phyloP scores from a whole-genome alignment of 2,329 filamentous ascomycete species.

The Immersiporthe knoxdaviesiana region DNA sequence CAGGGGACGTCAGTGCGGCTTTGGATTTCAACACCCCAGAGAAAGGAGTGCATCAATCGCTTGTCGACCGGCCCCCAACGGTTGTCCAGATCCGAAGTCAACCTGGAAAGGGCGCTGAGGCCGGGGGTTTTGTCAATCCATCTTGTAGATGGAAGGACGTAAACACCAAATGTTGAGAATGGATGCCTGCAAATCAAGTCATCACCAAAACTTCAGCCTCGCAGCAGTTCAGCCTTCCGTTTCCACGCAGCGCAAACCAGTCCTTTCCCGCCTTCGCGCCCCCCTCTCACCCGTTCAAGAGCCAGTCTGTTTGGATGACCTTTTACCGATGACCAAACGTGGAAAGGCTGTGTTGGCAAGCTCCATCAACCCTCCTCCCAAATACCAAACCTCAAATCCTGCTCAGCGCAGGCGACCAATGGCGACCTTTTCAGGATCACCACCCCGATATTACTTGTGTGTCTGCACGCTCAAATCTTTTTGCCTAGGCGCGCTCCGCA shows the following conservation, averaged over 20 bases:
- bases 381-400: constrained; percentile 5
- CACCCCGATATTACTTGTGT: constrained; percentile 24
- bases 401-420: constrained; percentile 17
- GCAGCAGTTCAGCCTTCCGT: constrained; percentile 6
- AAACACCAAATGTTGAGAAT: constrained; percentile 8
- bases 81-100: neutral
- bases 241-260: constrained; percentile 16
- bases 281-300: constrained; percentile 1
- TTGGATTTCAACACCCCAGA: neutral
- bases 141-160: neutral
- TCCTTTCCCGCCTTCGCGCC: neutral
- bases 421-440: constrained; percentile 30
- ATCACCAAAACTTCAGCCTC: neutral
- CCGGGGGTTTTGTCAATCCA: constrained; percentile 8
- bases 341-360: constrained; percentile 25
- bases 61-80: neutral
- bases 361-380: constrained; percentile 11
- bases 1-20: neutral
- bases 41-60: constrained; percentile 9
- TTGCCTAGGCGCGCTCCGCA: constrained; percentile 28
- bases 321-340: constrained; percentile 30
- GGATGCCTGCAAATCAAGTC: constrained; percentile 4
- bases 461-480: constrained; percentile 17
- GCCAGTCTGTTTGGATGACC: constrained; percentile 28
- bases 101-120: neutral